Evolutionary conservation across 345 rosid genomes (phyloP).

Genomic region (Turritis glabra): DNA sequence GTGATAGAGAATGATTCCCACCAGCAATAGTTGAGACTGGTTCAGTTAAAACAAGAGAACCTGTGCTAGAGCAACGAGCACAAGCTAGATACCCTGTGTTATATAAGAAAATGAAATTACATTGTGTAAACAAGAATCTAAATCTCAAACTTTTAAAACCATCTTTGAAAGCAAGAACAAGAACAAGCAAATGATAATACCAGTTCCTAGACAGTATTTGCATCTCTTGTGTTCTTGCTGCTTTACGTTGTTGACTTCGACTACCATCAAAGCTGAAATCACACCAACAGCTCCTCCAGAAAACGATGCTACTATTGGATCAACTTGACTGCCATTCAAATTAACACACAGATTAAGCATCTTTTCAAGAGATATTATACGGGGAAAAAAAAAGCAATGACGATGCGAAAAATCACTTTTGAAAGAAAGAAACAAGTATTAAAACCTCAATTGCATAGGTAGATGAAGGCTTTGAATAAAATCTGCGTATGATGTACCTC

Average conservation of each 20-base stretch:
- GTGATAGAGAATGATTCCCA: conserved; percentile 52
- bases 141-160: not conserved
- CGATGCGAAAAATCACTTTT: not conserved
- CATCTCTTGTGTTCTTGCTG: conserved; percentile 95
- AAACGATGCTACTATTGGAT: conserved; percentile 97
- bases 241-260: conserved; percentile 94
- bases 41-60: conserved; percentile 67
- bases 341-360: conserved; percentile 20
- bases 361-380: not conserved
- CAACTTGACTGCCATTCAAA: conserved; percentile 69
- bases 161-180: not conserved
- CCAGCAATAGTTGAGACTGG: conserved; percentile 61
- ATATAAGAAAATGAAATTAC: not conserved
- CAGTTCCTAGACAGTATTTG: conserved; percentile 98
- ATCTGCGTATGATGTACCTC: conserved; percentile 92
- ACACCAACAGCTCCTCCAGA: conserved; percentile 99
- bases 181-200: conserved; percentile 36
- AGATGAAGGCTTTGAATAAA: conserved; percentile 72
- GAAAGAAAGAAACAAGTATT: not conserved
- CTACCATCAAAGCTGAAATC: conserved; percentile 94
- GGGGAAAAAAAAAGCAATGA: not conserved
- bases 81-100: conserved; percentile 91
- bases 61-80: conserved; percentile 91
- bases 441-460: conserved; percentile 91
- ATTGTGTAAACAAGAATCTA: not conserved